Evolutionary conservation across 1,139 yeast species (phyloP), one percentile per base, ranked within the genome.

Genomic region (Blastobotrys persicus): DNA sequence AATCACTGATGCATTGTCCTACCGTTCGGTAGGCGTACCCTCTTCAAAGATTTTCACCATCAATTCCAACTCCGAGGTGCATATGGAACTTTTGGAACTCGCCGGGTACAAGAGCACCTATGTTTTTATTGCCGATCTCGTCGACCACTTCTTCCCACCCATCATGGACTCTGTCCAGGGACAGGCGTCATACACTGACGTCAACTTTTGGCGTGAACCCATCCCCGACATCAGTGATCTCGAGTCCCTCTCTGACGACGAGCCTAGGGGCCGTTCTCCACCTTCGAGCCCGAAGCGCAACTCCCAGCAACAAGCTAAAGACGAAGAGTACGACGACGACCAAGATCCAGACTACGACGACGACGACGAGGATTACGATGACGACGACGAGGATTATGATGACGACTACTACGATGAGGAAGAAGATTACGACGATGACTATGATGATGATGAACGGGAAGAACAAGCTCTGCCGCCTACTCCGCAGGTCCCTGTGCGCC

Each of bases 141-240:
- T 94, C 12, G 99, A 94, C 68, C 98, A 92, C 66, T 91, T 91
- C 66, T 94, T 94, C 76, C 99, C 99, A 12, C 96, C 98, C 0
- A 60, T 66, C 6, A 60, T 59, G 42, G 60, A 53, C 42, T 50
- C 55, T 13, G 60, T 53, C 43, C 47, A 45, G 31, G 55, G 56
- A 5, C 55, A 56, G 28, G 55, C 57, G 43, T 88, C 85, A 55
- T 91, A 73, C 64, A 86, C 89, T 6, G 98, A 92, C 67, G 86
- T 87, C 26, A 89, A 88, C 61, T 92, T 79, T 65, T 92, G 99
- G 99, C 73, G 95, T 55, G 92, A 84, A 47, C 92, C 95, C 0
- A 67, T 91, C 32, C 71, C 79, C 6, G 82, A 83, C 55, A 64
- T 91, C 46, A 76, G 79, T 49, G 85, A 82, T 49, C 70, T 81